Evolutionary conservation across 1,139 yeast species (phyloP), one percentile per base, ranked within the genome.

Genomic region (Lodderomyces pseudojiufengensis): DNA sequence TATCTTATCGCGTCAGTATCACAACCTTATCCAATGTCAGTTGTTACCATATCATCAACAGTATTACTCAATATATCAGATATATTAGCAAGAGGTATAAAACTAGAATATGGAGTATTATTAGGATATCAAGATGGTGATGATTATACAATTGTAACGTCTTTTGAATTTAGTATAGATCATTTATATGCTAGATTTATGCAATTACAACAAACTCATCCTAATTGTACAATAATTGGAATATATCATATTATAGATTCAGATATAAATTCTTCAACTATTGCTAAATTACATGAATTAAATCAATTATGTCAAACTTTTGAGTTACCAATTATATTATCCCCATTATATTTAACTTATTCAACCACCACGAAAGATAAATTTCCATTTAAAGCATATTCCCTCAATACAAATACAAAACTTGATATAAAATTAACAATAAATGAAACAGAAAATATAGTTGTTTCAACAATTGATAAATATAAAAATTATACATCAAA

Each of bases 31-130:
- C 20, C 20, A 18, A 18, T 18, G 20, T 18, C 20, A 18, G 20
- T 18, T 18, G 20, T 18, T 5, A 18, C 20, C 7, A 5, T 18
- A 18, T 18, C 20, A 34, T 50, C 70, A 1, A 51, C 57, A 24
- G 54, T 59, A 2, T 45, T 64, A 23, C 50, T 65, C 35, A 55
- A 51, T 36, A 40, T 63, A 2, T 49, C 64, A 1, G 65, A 60
- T 40, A 57, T 53, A 26, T 36, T 53, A 3, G 26, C 40, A 5
- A 35, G 52, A 33, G 12, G 40, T 32, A 43, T 60, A 35, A 40
- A 40, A 5, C 41, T 42, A 12, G 32, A 33, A 3, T 45, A 51
- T 38, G 72, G 72, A 0, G 47, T 63, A 1, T 39, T 65, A 9
- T 35, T 65, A 9, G 71, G 71, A 0, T 37, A 36, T 12, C 24